phyloP scores from a whole-genome alignment of 169 alveolate species.

The Blepharisma undulans region DNA sequence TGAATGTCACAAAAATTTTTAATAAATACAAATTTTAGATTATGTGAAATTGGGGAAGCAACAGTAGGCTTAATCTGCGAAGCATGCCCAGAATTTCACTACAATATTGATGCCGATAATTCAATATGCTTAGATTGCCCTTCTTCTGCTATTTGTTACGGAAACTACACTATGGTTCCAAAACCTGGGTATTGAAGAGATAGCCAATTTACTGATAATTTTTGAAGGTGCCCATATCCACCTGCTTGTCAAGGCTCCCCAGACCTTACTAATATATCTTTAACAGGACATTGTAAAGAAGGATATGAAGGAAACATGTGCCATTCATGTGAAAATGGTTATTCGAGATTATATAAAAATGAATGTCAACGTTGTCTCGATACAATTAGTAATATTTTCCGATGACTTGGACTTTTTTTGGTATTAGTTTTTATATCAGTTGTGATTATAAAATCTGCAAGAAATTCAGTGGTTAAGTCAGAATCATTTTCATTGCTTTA shows the following conservation, averaged over 20 bases:
- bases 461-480: too few species aligned
- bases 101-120: background rate
- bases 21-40: background rate
- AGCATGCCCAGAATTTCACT: background rate
- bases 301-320: slow-evolving; percentile 26
- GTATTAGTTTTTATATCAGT: background rate
- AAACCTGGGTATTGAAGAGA: background rate
- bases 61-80: background rate
- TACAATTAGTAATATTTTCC: background rate
- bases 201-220: background rate
- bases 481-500: background rate
- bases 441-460: too few species aligned
- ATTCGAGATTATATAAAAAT: background rate
- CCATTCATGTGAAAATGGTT: background rate
- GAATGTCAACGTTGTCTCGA: background rate
- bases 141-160: background rate
- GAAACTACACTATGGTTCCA: background rate
- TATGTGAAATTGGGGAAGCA: background rate
- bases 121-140: background rate
- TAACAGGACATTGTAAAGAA: background rate
- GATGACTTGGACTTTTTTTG: background rate
- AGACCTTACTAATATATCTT: background rate
- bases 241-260: slow-evolving; percentile 25
- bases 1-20: background rate
- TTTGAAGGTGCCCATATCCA: background rate